Conservation (phyloP, 2,329 filamentous ascomycete species). For the Rhynchosporium agropyri region DNA sequence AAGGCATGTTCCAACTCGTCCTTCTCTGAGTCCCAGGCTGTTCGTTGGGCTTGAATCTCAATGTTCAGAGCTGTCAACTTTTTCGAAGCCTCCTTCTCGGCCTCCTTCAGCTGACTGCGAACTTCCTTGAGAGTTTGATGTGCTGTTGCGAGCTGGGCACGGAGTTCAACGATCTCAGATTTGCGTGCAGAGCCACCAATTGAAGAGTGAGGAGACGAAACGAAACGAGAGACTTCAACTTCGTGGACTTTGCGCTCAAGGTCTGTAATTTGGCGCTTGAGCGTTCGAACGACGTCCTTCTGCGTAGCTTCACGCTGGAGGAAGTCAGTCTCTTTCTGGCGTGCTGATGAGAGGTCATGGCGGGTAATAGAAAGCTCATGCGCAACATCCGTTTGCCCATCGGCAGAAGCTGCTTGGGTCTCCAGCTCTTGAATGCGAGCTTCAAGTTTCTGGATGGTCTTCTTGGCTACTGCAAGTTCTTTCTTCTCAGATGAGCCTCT, state of each 20-base stretch:
- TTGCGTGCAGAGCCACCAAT: constrained; percentile 55
- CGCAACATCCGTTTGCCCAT: constrained; percentile 48
- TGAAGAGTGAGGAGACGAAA: constrained; percentile 51
- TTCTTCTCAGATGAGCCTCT: constrained; percentile 46
- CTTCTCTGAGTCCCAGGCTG: constrained; percentile 43
- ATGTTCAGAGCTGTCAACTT: constrained; percentile 50
- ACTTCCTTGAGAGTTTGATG: constrained; percentile 62
- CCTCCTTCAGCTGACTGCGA: constrained; percentile 51
- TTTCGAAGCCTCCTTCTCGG: constrained; percentile 46
- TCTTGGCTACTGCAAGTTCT: constrained; percentile 54
- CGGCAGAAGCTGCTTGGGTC: constrained; percentile 42
- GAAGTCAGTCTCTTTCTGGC: constrained; percentile 66
- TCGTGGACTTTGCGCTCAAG: constrained; percentile 71
- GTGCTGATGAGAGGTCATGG: constrained; percentile 62
- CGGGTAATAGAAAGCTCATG: constrained; percentile 62
- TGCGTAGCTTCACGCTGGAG: constrained; percentile 67
- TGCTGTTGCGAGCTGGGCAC: constrained; percentile 61
- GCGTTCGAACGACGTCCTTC: constrained; percentile 62
- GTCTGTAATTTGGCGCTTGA: constrained; percentile 67
- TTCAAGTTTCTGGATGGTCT: constrained; percentile 68
- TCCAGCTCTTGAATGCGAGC: constrained; percentile 53
- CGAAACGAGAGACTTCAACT: constrained; percentile 56
- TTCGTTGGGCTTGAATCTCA: constrained; percentile 54
- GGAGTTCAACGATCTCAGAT: constrained; percentile 60
- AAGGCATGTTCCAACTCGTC: constrained; percentile 46